Conservation (phyloP, 768 basidiomycete genomes). For the Lactarius akahatsu region DNA sequence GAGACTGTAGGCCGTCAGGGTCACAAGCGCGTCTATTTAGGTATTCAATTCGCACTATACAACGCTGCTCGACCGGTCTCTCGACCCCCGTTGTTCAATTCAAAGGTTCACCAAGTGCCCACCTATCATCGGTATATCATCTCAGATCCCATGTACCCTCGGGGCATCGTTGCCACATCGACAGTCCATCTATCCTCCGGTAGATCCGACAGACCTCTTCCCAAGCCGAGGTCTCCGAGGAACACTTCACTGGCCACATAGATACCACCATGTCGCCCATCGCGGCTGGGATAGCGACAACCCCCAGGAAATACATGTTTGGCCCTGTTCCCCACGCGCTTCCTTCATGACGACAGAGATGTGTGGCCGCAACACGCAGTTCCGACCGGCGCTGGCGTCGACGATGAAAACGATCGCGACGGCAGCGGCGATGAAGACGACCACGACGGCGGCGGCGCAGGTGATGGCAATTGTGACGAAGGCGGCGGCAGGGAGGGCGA, state of each 20-base stretch:
- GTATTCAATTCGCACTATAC: conserved; percentile 43
- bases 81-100: conserved; percentile 25
- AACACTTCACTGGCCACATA: conserved; percentile 45
- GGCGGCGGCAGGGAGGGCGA: no score
- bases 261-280: conserved; percentile 53
- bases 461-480: no score
- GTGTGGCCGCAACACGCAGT: no score
- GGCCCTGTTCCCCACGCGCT: no score
- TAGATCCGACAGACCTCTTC: conserved; percentile 38
- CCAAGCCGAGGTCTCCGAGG: conserved; percentile 47
- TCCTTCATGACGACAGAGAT: no score
- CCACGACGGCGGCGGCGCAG: no score
- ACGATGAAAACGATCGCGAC: no score
- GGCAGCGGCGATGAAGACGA: no score
- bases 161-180: conserved; percentile 27
- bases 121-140: conserved; percentile 1
- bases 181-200: conserved; percentile 23
- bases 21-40: conserved; percentile 73
- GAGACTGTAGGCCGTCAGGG: conserved; percentile 67
- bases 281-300: no score
- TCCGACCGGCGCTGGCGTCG: no score
- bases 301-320: no score
- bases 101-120: conserved; percentile 23
- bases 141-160: conserved; percentile 18
- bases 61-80: conserved; percentile 37